Evolutionary conservation across 306 rosid species (phyloP).

Genomic region (Cucumis melo): DNA sequence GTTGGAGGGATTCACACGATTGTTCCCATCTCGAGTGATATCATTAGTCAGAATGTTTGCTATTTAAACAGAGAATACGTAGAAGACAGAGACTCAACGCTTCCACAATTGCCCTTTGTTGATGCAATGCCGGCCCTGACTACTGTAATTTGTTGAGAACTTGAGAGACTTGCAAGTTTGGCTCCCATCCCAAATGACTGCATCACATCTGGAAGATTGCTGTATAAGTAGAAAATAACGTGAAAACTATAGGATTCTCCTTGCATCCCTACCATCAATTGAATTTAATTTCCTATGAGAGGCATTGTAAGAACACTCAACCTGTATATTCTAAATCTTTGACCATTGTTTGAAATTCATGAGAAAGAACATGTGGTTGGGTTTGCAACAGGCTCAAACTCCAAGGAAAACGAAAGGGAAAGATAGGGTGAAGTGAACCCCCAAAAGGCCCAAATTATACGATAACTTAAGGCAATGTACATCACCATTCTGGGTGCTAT

Average conservation of each 20-base stretch:
- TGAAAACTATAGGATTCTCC: neutral
- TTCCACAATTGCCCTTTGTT: neutral
- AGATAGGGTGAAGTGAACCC: neutral
- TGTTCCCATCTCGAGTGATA: neutral
- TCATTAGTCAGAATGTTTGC: neutral
- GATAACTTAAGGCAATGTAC: neutral
- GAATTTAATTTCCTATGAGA: neutral
- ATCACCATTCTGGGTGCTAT: neutral
- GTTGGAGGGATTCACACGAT: neutral
- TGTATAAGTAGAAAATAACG: neutral
- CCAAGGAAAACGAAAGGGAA: neutral
- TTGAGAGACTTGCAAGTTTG: neutral
- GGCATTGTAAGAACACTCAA: neutral
- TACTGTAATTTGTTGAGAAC: neutral
- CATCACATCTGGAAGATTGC: conserved; percentile 1
- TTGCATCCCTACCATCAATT: neutral
- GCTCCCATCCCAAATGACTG: neutral
- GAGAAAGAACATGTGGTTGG: neutral
- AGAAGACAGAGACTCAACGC: neutral
- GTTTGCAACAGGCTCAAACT: neutral
- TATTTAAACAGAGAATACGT: neutral
- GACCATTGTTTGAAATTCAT: neutral
- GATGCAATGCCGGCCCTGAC: neutral
- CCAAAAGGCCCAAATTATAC: neutral
- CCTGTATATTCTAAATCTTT: neutral